Evolutionary conservation across 2,329 filamentous ascomycete species (phyloP), one percentile per base, ranked within the genome.

Genomic region (Colletotrichum filicis): DNA sequence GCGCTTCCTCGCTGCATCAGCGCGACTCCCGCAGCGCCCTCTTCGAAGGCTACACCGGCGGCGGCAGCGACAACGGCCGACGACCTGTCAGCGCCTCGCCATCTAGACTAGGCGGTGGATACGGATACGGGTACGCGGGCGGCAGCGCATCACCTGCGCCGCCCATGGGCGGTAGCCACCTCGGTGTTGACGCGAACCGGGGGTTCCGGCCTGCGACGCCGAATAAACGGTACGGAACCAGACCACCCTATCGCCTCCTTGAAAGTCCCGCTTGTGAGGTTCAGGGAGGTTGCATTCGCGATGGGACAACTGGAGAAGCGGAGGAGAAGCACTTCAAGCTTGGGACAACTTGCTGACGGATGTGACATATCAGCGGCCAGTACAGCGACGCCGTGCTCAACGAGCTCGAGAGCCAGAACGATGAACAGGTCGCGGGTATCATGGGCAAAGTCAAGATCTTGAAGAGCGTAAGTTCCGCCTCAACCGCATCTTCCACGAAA

Each of bases 321-420:
- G 32, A 5, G 57, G 53, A 64, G 53, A 62, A 37, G 35, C 11
- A n/a, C 16, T 19, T 5, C n/a, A 28, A 24, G 8, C 5, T 42
- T 22, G 30, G n/a, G 49, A 6, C 6, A 14, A 24, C 9, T 19
- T 58, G 60, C 66, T 75, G 32, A 75, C 59, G 19, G 16, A 7
- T 32, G 12, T 35, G 35, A 12, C 28, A 12, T 32, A 9, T 76
- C 76, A 94, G 93, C 80, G 96, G 96, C 16, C 95, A 98, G 82
- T 98, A 98, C 82, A 96, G 93, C 80, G 93, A 97, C 79, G 94
- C 95, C 24, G 95, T 98, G 60, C 89, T 99, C 66, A 95, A 94
- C 81, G 95, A 97, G 84, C 89, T 99, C 74, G 97, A 99, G 86
- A 96, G 94, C 79, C 97, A 99, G 85, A 98, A 98, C 80, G 95